These are phyloP conservation scores for Fusarium luffae DNA, from an alignment of 2,329 filamentous ascomycete genomes.

Conservation along the genomic window DNA sequence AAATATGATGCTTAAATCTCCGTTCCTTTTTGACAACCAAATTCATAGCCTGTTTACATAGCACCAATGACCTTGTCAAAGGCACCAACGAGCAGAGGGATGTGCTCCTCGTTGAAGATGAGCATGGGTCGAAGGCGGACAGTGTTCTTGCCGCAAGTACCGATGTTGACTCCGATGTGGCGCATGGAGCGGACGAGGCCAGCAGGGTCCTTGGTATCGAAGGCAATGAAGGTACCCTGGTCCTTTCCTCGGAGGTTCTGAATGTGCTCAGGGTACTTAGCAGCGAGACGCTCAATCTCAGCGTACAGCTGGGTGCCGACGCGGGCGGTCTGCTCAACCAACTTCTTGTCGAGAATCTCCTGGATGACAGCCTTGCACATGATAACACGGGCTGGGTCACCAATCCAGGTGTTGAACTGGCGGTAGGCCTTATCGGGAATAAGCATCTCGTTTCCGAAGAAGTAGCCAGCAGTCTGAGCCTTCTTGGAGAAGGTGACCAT, in stretches of 20 bases:
- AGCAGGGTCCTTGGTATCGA: conserved; percentile 77
- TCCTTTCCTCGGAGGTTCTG: conserved; percentile 81
- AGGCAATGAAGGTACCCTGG: conserved; percentile 83
- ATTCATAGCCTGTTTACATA: conserved; percentile 37
- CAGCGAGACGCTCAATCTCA: conserved; percentile 70
- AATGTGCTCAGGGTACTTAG: conserved; percentile 75
- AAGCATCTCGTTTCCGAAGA: conserved; percentile 79
- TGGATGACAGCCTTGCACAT: conserved; percentile 82
- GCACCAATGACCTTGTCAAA: conserved; percentile 47
- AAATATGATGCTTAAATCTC: conserved; percentile 40
- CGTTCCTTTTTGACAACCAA: conserved; percentile 10
- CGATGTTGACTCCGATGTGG: conserved; percentile 78
- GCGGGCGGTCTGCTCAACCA: conserved; percentile 72
- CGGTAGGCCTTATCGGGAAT: conserved; percentile 85
- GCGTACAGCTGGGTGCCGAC: conserved; percentile 76
- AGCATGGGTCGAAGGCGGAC: conserved; percentile 83
- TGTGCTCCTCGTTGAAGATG: conserved; percentile 80
- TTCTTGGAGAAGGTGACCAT: conserved; percentile 94
- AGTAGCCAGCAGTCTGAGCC: conserved; percentile 86
- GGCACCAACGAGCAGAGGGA: conserved; percentile 44
- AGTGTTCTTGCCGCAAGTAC: conserved; percentile 76
- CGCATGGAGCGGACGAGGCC: conserved; percentile 78
- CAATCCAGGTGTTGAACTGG: conserved; percentile 92
- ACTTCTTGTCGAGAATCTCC: conserved; percentile 75
- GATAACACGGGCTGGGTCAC: conserved; percentile 80